Conservation (phyloP, 2,329 filamentous ascomycete genomes). For the Pyrenophora teres region DNA sequence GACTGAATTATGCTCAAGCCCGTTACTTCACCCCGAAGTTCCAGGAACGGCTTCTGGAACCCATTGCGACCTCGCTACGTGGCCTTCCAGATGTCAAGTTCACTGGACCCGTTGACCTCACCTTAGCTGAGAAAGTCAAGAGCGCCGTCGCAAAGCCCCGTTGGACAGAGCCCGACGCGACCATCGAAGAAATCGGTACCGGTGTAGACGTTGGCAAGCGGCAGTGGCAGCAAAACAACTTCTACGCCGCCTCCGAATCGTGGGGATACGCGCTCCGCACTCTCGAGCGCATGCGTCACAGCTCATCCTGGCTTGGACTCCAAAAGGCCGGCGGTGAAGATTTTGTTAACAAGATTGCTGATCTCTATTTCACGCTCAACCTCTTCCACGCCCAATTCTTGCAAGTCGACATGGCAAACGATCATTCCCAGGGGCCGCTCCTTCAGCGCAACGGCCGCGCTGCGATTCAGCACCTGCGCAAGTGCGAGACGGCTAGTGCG, state of each 20-base stretch:
- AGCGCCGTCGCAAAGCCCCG: constrained; percentile 26
- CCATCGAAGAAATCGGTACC: constrained; percentile 30
- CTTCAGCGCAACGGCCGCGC: constrained; percentile 21
- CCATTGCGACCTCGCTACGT: constrained; percentile 26
- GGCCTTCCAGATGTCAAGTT: constrained; percentile 27
- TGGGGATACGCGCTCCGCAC: constrained; percentile 33
- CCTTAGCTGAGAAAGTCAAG: constrained; percentile 17
- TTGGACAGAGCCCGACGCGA: constrained; percentile 30
- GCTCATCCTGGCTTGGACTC: constrained; percentile 29
- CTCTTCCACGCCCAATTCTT: constrained; percentile 30
- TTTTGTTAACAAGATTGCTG: constrained; percentile 31
- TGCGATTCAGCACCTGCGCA: constrained; percentile 23
- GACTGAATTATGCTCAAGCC: constrained; percentile 21
- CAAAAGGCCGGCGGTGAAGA: constrained; percentile 26
- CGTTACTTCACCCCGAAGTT: constrained; percentile 24
- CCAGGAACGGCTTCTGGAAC: constrained; percentile 26
- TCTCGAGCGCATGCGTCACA: constrained; percentile 35
- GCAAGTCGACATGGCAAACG: constrained; percentile 29
- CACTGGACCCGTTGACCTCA: constrained; percentile 21
- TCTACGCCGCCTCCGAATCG: constrained; percentile 23
- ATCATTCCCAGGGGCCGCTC: background rate
- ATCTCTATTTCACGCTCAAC: constrained; percentile 33
- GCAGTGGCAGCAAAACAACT: constrained; percentile 34
- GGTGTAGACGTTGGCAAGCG: constrained; percentile 35
- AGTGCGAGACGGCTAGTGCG: constrained; percentile 29